Percentiles rank a stretch among this genome's conserved stretches.
Evolutionary conservation across 192 early-diverging fungal genomes (phyloP).

Genomic region (Coemansia asiatica): DNA sequence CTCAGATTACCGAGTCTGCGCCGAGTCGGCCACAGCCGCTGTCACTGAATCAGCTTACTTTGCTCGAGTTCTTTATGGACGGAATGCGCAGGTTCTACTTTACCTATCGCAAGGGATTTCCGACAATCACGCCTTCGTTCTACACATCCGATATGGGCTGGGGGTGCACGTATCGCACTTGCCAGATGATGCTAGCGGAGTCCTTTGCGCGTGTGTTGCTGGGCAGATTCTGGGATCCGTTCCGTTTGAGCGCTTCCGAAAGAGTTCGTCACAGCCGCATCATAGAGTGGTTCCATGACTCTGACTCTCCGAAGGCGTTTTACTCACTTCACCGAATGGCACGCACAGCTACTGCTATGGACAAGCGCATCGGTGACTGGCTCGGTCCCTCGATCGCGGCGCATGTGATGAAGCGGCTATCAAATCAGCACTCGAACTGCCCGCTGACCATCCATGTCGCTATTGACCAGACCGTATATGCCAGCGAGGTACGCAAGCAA

Average conservation of each 20-base stretch:
- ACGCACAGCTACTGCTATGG: slow-evolving; percentile 51
- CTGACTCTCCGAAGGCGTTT: slow-evolving; percentile 36
- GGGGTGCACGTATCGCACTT: slow-evolving; percentile 58
- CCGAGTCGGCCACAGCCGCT: slow-evolving; percentile 26
- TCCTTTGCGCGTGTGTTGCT: slow-evolving; percentile 51
- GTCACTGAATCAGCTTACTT: slow-evolving; percentile 53
- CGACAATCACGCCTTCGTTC: slow-evolving; percentile 55
- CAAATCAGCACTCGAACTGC: slow-evolving; percentile 44
- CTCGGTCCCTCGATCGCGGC: slow-evolving; percentile 56
- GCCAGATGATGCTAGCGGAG: slow-evolving; percentile 58
- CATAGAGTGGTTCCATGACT: slow-evolving; percentile 54
- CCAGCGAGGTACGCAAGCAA: slow-evolving; percentile 49
- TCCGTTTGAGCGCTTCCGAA: slow-evolving; percentile 37
- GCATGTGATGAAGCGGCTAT: slow-evolving; percentile 54
- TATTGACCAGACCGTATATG: slow-evolving; percentile 55
- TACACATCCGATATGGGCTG: slow-evolving; percentile 60
- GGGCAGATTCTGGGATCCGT: slow-evolving; percentile 53
- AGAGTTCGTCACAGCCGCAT: slow-evolving; percentile 40
- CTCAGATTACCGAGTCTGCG: slow-evolving; percentile 6
- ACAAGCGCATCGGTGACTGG: slow-evolving; percentile 58
- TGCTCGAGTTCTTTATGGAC: slow-evolving; percentile 56
- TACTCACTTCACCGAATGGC: slow-evolving; percentile 58
- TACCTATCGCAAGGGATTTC: slow-evolving; percentile 55
- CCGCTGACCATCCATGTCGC: slow-evolving; percentile 54
- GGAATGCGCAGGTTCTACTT: slow-evolving; percentile 57